Evolutionary conservation across 208 protist species (phyloP), one percentile per base, ranked within the genome.

Genomic region (Trypanosoma scelopori): DNA sequence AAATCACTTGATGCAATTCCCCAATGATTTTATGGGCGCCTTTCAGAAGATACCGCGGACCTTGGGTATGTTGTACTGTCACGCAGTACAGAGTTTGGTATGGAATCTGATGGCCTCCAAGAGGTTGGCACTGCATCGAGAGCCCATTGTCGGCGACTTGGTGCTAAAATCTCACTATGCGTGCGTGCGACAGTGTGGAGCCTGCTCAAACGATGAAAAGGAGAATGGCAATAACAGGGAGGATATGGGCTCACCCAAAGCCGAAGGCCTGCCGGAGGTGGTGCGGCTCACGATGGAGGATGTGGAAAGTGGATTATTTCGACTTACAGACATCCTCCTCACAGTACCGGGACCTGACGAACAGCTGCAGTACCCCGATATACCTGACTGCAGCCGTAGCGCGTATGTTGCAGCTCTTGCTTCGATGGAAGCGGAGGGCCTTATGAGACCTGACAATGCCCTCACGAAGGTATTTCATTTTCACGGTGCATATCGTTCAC

Each of bases 31-130:
- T 61, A 50, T 82, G 0, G 81, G 83, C 52, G 76, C 88, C 11
- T 63, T 98, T 53, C 56, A 76, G n/a, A 68, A 65, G 23, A 65
- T 98, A 41, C 85, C 96, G 42, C 81, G 91, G 30, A 92, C 93
- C 25, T 51, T 95, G 53, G 78, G 79, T 9, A 91, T 90, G 81
- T 80, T 98, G 48, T 98, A 98, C 70, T 84, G 97, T 52, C 97
- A 98, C 68, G 81, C 92, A 15, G 94, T 96, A 63, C 97, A 99
- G 65, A 97, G 90, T 62, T 76, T 93, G 1, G 72, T 98, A 30
- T 99, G 87, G 89, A 99, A 99, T 81, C 45, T 65, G 12, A 87
- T 97, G 57, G 94, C 85, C n/a, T 96, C 94, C 5, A 51, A 68
- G 43, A 82, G 97, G 6, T 70, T 98, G n/a, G 66, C 73, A 7